A percentile compares a stretch with the other conserved stretches of the same genome.
Conservation (phyloP, 164 flowering plant species). For the Litsea cubeba region DNA sequence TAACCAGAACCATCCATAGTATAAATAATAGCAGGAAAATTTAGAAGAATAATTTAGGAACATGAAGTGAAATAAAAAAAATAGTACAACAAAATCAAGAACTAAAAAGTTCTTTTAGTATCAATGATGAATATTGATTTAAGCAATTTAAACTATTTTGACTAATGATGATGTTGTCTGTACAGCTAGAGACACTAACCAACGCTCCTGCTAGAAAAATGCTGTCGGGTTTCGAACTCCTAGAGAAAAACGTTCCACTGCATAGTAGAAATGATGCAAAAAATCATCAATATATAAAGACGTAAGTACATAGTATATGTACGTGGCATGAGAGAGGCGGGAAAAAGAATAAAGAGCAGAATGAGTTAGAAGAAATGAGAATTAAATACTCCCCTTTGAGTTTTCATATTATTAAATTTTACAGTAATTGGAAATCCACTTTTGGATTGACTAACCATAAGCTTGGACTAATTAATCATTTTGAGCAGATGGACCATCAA, state of each 20-base stretch:
- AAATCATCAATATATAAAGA: no score
- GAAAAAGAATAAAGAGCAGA: no score
- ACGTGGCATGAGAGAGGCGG: no score
- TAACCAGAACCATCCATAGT: neutral
- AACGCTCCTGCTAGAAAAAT: slow-evolving; percentile 77
- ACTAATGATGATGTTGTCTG: neutral
- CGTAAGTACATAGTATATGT: no score
- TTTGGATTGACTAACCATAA: no score
- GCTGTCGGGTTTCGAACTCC: slow-evolving; percentile 88
- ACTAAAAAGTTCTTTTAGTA: neutral
- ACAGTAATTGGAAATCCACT: no score
- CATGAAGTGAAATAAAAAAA: neutral
- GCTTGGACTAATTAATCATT: no score
- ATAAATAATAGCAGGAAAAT: neutral
- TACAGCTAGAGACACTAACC: slow-evolving; percentile 37
- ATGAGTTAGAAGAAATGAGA: no score
- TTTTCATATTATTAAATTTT: no score
- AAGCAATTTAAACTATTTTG: neutral
- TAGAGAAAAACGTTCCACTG: slow-evolving; percentile 82
- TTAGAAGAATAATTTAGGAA: neutral
- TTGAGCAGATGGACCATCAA: no score
- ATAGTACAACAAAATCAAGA: neutral
- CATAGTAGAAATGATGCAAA: slow-evolving; percentile 8
- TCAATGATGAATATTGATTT: neutral
- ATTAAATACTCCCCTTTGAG: no score